Conservation (phyloP, 257 asterid species). For the Nicotiana undulata region DNA sequence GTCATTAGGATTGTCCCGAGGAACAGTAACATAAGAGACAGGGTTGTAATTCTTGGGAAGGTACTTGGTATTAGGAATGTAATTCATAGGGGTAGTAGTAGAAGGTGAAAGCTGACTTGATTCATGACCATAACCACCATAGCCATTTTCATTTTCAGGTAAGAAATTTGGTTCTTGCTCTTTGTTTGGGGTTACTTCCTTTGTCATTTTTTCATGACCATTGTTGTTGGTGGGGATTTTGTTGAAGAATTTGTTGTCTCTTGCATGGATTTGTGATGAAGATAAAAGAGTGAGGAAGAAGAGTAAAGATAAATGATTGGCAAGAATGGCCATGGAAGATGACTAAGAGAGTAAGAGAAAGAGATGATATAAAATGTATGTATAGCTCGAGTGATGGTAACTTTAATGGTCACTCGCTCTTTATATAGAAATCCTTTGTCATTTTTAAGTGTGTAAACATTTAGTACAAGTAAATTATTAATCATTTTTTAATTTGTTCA, state of each 20-base stretch:
- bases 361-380: neutral
- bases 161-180: slow-evolving; percentile 27
- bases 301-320: slow-evolving; percentile 27
- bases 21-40: slow-evolving; percentile 36
- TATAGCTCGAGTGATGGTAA: neutral
- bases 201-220: neutral
- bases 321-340: slow-evolving; percentile 32
- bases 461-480: too few species aligned
- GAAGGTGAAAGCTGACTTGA: slow-evolving; percentile 41
- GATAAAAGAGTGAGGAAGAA: slow-evolving; percentile 23
- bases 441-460: neutral
- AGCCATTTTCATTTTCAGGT: slow-evolving; percentile 33
- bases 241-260: slow-evolving; percentile 51
- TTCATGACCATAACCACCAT: slow-evolving; percentile 59
- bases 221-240: slow-evolving; percentile 33
- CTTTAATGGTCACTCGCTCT: neutral
- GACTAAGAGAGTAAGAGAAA: neutral
- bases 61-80: neutral
- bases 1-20: slow-evolving; percentile 5
- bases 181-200: neutral
- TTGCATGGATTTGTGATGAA: slow-evolving; percentile 28
- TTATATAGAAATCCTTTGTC: neutral
- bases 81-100: slow-evolving; percentile 13
- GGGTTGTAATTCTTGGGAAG: slow-evolving; percentile 58
- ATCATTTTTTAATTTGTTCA: too few species aligned